Percentiles rank a stretch among this genome's conserved stretches.
phyloP scores from a whole-genome alignment of 169 alveolate genomes.

The Cryptosporidium felis region DNA sequence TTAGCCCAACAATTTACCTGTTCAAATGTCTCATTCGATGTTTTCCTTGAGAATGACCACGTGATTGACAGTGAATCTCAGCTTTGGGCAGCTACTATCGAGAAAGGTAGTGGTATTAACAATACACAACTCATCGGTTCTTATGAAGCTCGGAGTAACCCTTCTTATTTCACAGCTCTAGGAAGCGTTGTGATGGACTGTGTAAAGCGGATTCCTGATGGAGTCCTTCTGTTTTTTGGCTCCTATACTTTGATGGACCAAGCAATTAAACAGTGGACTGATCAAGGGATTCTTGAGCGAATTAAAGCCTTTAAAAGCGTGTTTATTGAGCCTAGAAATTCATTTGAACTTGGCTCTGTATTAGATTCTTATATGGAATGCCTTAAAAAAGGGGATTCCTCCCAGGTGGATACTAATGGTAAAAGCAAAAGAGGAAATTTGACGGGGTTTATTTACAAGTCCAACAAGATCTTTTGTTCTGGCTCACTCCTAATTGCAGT shows the following conservation, averaged over 20 bases:
- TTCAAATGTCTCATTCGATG: conserved; percentile 83
- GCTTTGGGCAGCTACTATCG: conserved; percentile 82
- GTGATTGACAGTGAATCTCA: conserved; percentile 85
- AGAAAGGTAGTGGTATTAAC: conserved; percentile 70
- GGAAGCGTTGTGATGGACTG: conserved; percentile 86
- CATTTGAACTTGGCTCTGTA: conserved; percentile 38
- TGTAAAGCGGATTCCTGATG: conserved; percentile 83
- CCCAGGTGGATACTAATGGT: background rate
- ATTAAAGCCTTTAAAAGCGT: conserved; percentile 76
- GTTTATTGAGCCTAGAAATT: conserved; percentile 73
- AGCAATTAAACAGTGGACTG: conserved; percentile 84
- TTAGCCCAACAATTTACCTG: conserved; percentile 88
- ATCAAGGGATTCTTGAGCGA: conserved; percentile 78
- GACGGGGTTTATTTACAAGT: conserved; percentile 5
- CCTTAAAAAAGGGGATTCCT: background rate
- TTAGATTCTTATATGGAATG: conserved; percentile 52
- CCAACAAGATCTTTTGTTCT: conserved; percentile 46
- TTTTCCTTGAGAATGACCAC: conserved; percentile 90
- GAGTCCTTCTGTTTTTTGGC: conserved; percentile 87
- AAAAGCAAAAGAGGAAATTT: conserved; percentile 2
- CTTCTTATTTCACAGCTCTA: conserved; percentile 78
- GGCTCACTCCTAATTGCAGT: conserved; percentile 93
- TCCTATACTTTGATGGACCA: conserved; percentile 88
- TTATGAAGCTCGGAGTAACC: conserved; percentile 81
- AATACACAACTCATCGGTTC: conserved; percentile 81